Conservation (phyloP, 345 rosid species). For the Salix arbutifolia region DNA sequence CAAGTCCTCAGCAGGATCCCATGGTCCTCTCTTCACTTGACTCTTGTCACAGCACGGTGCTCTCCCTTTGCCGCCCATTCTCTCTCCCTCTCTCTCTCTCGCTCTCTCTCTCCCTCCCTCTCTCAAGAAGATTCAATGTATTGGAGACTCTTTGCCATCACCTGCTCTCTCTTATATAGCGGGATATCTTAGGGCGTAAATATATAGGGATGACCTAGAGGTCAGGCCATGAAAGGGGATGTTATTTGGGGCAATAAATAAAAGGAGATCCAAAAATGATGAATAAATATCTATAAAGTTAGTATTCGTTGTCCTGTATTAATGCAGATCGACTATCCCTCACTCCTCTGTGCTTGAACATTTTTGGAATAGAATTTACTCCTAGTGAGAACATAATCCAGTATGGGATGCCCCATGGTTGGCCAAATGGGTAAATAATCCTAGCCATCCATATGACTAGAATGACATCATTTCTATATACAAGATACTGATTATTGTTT, state of each 20-base stretch:
- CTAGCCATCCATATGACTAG: neutral
- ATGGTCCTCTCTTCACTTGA: constrained; percentile 88
- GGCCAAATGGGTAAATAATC: neutral
- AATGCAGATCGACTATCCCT: neutral
- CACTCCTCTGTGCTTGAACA: neutral
- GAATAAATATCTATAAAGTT: constrained; percentile 5
- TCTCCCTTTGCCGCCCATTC: constrained; percentile 89
- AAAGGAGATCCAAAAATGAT: constrained; percentile 4
- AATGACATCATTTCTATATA: neutral
- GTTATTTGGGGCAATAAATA: constrained; percentile 15
- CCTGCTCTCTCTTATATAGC: constrained; percentile 1
- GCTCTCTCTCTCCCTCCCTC: too few relatives aligned
- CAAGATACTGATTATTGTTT: too few relatives aligned
- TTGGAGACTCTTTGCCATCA: neutral
- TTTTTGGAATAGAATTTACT: neutral
- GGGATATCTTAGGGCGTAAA: neutral
- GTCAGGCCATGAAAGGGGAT: constrained; percentile 15
- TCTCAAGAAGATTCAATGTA: neutral
- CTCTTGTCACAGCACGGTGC: constrained; percentile 89
- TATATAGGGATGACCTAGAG: neutral
- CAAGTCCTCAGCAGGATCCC: constrained; percentile 87
- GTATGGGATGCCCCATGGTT: neutral
- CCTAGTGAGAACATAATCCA: neutral
- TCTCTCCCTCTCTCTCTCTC: neutral
- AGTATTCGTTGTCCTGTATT: neutral